phyloP scores from a whole-genome alignment of 108 stramenopile species.

The Nitzschia sp. region DNA sequence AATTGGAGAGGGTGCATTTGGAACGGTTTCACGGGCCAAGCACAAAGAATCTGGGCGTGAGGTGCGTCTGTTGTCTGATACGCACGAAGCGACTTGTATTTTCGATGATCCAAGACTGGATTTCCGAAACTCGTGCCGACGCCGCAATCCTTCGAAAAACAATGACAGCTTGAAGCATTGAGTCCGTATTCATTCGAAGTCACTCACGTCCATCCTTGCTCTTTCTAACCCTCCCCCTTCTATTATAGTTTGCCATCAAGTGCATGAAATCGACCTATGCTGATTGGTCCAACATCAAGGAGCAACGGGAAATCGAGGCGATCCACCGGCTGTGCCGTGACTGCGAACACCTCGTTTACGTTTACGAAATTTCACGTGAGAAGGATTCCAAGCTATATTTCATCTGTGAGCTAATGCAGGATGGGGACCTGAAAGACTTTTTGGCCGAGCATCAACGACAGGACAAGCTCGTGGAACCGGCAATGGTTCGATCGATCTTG shows the following conservation, averaged over 20 bases:
- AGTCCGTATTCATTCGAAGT: not conserved
- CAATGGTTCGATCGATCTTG: conserved; percentile 75
- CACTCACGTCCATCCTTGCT: no score
- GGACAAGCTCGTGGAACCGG: conserved; percentile 21
- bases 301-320: conserved; percentile 87
- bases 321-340: conserved; percentile 42
- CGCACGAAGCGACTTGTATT: no score
- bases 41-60: conserved; percentile 49
- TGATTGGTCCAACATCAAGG: conserved; percentile 87
- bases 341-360: conserved; percentile 74
- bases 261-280: conserved; percentile 58
- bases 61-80: no score
- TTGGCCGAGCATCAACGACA: conserved; percentile 41
- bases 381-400: conserved; percentile 84
- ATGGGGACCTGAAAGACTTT: conserved; percentile 89
- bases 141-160: not conserved
- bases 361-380: conserved; percentile 93
- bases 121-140: not conserved
- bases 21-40: conserved; percentile 84
- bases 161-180: not conserved
- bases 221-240: not conserved
- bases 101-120: no score
- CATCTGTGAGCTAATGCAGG: conserved; percentile 96
- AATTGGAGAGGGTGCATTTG: conserved; percentile 96
- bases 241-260: conserved; percentile 66